Conservation (phyloP, 768 basidiomycete genomes). For the Mycena sanguinolenta region DNA sequence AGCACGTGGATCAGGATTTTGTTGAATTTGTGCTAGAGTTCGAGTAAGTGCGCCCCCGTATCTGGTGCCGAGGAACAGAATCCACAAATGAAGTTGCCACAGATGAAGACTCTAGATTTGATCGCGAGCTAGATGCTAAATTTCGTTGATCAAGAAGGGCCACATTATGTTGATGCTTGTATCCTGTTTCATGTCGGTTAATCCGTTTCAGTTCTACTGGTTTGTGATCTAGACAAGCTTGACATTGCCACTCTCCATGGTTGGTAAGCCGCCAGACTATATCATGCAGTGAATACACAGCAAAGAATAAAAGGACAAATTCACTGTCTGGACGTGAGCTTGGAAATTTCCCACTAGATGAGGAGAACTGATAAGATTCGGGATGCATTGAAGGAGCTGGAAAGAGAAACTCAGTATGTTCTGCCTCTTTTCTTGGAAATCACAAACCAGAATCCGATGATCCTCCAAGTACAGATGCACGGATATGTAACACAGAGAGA, state of each 20-base stretch:
- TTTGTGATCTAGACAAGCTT: background rate
- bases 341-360: background rate
- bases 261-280: background rate
- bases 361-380: background rate
- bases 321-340: background rate
- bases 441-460: slow-evolving; percentile 1
- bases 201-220: background rate
- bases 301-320: background rate
- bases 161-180: background rate
- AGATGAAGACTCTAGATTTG: background rate
- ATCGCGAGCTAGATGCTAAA: background rate
- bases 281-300: no score
- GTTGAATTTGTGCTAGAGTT: no score
- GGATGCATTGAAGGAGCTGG: background rate
- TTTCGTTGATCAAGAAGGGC: background rate
- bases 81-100: background rate
- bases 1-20: background rate
- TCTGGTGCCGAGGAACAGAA: background rate
- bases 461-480: slow-evolving; percentile 11
- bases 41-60: no score
- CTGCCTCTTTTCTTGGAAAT: background rate
- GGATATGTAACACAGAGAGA: slow-evolving; percentile 10
- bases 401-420: background rate
- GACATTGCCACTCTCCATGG: background rate
- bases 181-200: background rate